Percentiles rank a stretch among this genome's conserved stretches.
phyloP scores from a whole-genome alignment of 1,284 basidiomycete species.

The Waitea zeae region DNA sequence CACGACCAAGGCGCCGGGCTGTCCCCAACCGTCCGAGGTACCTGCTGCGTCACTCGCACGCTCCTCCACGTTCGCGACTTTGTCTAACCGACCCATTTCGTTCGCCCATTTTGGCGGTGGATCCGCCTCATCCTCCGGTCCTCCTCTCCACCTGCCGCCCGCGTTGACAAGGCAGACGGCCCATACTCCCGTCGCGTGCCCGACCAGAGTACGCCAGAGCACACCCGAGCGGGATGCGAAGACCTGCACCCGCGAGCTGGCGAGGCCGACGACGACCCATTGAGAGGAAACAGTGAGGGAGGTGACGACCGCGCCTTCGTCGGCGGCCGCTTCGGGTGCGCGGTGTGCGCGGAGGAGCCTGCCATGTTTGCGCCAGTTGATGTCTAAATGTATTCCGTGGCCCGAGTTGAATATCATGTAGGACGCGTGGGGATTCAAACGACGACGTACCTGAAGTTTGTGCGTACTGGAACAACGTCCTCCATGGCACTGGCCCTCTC shows the following conservation, averaged over 20 bases:
- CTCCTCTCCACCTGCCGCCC: no score
- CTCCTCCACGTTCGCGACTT: constrained; percentile 3
- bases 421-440: neutral
- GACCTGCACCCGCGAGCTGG: constrained; percentile 77
- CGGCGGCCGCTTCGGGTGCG: constrained; percentile 31
- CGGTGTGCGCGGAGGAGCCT: constrained; percentile 60
- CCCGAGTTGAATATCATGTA: no score
- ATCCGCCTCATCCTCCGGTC: constrained; percentile 10
- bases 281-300: constrained; percentile 74
- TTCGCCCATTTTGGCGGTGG: no score
- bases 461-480: neutral
- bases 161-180: constrained; percentile 60
- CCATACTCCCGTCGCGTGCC: constrained; percentile 89
- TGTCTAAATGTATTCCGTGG: no score
- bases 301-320: constrained; percentile 72
- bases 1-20: constrained; percentile 58
- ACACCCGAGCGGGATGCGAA: constrained; percentile 75
- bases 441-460: no score
- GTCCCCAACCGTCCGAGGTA: constrained; percentile 48
- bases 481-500: constrained; percentile 2
- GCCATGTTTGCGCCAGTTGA: constrained; percentile 78
- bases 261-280: constrained; percentile 84
- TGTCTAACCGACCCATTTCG: neutral
- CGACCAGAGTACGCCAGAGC: constrained; percentile 61
- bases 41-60: constrained; percentile 44